Conservation (phyloP, 495 filamentous ascomycete species). For the Aspergillus kassunensis region DNA sequence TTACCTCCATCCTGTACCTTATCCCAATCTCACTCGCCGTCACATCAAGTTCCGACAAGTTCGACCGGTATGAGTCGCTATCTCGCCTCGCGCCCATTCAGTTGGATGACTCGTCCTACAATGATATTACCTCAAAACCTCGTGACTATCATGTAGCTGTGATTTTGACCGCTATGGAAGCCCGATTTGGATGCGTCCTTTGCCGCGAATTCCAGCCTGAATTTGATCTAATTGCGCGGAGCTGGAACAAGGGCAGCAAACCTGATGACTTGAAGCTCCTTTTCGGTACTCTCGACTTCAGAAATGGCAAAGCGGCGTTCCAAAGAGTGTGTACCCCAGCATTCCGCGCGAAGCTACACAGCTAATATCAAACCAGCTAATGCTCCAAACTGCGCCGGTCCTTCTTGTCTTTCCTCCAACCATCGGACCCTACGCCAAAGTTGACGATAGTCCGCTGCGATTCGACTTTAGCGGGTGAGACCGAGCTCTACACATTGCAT, state of each 20-base stretch:
- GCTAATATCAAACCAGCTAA: conserved; percentile 55
- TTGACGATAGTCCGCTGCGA: conserved; percentile 63
- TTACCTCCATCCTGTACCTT: conserved; percentile 48
- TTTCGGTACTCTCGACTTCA: conserved; percentile 86
- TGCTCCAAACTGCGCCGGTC: conserved; percentile 92
- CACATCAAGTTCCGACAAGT: conserved; percentile 40
- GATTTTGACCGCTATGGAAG: conserved; percentile 81
- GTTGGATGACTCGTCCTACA: conserved; percentile 71
- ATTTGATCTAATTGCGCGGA: conserved; percentile 82
- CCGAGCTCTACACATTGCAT: not conserved
- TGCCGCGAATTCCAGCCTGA: conserved; percentile 92
- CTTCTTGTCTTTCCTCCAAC: conserved; percentile 87
- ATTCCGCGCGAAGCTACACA: not conserved
- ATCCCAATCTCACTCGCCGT: conserved; percentile 40
- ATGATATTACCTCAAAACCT: conserved; percentile 67
- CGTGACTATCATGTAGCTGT: conserved; percentile 81
- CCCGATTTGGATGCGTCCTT: conserved; percentile 78
- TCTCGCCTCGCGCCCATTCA: conserved; percentile 65
- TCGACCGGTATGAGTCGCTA: conserved; percentile 63
- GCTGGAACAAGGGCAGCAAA: conserved; percentile 82
- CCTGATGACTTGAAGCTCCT: conserved; percentile 65
- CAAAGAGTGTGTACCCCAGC: conserved; percentile 63
- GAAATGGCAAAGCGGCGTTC: conserved; percentile 79
- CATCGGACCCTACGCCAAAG: conserved; percentile 71
- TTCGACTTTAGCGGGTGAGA: conserved; percentile 87